These are phyloP conservation scores for Terfezia claveryi DNA, from an alignment of 495 filamentous ascomycete species.

Conservation along the genomic window DNA sequence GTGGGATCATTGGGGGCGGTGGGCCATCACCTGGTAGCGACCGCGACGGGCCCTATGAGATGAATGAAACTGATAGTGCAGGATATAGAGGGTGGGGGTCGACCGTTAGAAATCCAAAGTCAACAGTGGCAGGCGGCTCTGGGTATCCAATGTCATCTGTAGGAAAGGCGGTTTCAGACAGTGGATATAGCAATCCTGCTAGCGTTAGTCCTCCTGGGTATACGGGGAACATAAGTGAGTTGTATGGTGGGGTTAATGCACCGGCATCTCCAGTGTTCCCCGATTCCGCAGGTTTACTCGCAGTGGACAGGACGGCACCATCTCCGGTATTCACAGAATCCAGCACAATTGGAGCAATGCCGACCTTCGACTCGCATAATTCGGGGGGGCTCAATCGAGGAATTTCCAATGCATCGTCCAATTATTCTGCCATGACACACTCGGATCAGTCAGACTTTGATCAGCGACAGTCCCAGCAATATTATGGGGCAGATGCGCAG, in stretches of 20 bases:
- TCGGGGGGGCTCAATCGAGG: conserved; percentile 54
- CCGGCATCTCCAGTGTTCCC: background rate
- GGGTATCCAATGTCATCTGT: conserved; percentile 23
- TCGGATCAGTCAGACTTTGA: conserved; percentile 72
- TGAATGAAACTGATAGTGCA: conserved; percentile 34
- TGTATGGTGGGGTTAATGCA: background rate
- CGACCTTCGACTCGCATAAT: conserved; percentile 43
- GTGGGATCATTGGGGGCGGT: conserved; percentile 85
- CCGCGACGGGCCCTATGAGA: conserved; percentile 35
- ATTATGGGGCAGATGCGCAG: conserved; percentile 22
- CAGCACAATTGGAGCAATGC: conserved; percentile 55
- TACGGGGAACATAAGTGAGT: conserved; percentile 14
- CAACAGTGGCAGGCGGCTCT: conserved; percentile 21
- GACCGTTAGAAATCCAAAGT: conserved; percentile 32
- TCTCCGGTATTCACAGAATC: background rate
- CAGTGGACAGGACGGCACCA: background rate
- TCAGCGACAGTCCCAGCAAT: conserved; percentile 18
- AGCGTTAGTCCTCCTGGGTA: conserved; percentile 30
- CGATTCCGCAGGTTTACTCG: background rate
- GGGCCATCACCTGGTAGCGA: conserved; percentile 56
- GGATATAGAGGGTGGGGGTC: conserved; percentile 94
- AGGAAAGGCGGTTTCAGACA: conserved; percentile 55
- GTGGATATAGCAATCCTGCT: conserved; percentile 20
- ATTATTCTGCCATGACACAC: conserved; percentile 61
- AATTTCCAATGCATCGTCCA: conserved; percentile 88